These are phyloP conservation scores for Neurospora discreta DNA, from an alignment of 495 filamentous ascomycete species.

Conservation along the genomic window DNA sequence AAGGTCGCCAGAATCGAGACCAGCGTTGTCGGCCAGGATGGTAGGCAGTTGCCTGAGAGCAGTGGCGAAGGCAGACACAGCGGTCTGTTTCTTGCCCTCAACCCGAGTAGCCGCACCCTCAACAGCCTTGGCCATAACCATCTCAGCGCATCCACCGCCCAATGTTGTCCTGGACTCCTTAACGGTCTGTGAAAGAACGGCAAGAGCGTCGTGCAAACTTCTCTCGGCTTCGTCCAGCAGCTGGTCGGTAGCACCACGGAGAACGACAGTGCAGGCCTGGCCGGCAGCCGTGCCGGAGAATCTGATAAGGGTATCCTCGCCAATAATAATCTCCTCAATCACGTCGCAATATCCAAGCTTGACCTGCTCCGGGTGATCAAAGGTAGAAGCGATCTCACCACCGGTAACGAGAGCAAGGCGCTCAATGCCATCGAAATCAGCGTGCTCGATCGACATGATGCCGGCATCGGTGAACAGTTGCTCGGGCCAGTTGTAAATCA, in stretches of 20 bases:
- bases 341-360: constrained; percentile 91
- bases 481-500: constrained; percentile 99
- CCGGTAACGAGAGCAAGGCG: constrained; percentile 89
- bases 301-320: constrained; percentile 91
- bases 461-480: constrained; percentile 96
- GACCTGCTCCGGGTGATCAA: constrained; percentile 94
- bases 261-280: constrained; percentile 90
- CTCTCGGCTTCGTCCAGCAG: constrained; percentile 94
- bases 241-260: constrained; percentile 93
- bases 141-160: constrained; percentile 93
- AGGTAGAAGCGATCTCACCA: constrained; percentile 93
- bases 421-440: constrained; percentile 97
- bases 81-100: constrained; percentile 90
- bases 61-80: constrained; percentile 78
- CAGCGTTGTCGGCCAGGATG: constrained; percentile 94
- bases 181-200: constrained; percentile 93
- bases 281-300: constrained; percentile 95
- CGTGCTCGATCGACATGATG: constrained; percentile 97
- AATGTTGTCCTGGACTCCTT: constrained; percentile 89
- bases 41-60: constrained; percentile 90
- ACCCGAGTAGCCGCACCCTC: constrained; percentile 89
- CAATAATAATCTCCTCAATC: constrained; percentile 96
- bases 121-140: constrained; percentile 97
- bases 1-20: constrained; percentile 87
- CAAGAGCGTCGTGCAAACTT: constrained; percentile 89